Conservation (phyloP, 306 rosid species). For the Cajanus cajan region DNA sequence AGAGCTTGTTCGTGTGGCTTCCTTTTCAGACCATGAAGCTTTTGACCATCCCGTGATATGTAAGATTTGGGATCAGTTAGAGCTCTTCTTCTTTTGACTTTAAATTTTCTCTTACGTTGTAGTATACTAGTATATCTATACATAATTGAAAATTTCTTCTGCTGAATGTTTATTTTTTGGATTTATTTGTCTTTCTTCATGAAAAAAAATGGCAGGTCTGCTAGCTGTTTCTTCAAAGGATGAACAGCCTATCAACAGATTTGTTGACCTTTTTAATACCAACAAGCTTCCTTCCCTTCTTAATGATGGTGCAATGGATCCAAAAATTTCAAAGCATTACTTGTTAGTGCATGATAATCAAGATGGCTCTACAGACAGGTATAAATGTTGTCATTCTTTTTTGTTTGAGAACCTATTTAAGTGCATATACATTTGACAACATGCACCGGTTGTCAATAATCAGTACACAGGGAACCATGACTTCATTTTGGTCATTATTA, state of each 20-base stretch:
- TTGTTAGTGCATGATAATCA: conserved; percentile 91
- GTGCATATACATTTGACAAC: not conserved
- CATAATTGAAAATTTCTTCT: not conserved
- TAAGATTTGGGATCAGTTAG: conserved; percentile 47
- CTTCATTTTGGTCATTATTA: conserved; percentile 1
- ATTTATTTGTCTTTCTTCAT: conserved; percentile 22
- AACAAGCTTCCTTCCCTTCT: conserved; percentile 86
- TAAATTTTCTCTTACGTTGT: conserved; percentile 7
- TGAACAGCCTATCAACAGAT: conserved; percentile 79
- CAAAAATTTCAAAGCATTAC: conserved; percentile 85
- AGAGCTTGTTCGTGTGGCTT: conserved; percentile 68
- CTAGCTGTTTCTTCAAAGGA: conserved; percentile 92
- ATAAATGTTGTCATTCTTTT: conserved; percentile 29
- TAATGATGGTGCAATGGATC: conserved; percentile 89
- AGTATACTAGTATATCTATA: not conserved
- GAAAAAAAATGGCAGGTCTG: conserved; percentile 65
- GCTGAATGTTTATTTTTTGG: not conserved
- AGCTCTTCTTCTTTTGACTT: conserved; percentile 14
- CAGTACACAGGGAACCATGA: not conserved
- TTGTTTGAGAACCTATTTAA: conserved; percentile 15
- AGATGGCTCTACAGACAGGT: conserved; percentile 79
- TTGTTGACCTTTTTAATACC: conserved; percentile 71
- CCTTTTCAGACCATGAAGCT: conserved; percentile 98
- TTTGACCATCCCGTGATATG: conserved; percentile 99
- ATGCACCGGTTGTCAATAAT: not conserved